Evolutionary conservation across 495 filamentous ascomycete genomes (phyloP).

Genomic region (Penicillium verhagenii): DNA sequence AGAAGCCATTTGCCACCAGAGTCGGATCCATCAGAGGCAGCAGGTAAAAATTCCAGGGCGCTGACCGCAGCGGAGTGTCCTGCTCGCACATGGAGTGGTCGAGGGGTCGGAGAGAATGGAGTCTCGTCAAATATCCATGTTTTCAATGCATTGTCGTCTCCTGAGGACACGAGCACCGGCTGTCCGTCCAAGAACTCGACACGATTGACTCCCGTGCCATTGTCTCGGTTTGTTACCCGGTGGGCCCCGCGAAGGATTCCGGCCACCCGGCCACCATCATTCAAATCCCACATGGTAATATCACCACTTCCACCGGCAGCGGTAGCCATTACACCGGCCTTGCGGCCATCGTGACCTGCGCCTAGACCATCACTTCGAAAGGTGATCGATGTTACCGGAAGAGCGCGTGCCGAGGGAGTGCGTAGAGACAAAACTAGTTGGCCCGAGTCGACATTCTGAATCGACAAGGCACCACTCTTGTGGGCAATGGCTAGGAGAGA

Average conservation of each 20-base stretch:
- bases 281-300: conserved; percentile 94
- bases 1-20: conserved; percentile 90
- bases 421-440: conserved; percentile 65
- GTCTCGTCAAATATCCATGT: conserved; percentile 93
- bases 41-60: conserved; percentile 75
- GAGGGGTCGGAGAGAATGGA: conserved; percentile 78
- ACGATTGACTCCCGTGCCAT: conserved; percentile 64
- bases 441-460: conserved; percentile 79
- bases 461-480: conserved; percentile 68
- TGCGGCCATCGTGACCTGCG: conserved; percentile 80
- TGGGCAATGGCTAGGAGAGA: conserved; percentile 88
- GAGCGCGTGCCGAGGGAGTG: conserved; percentile 49
- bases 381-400: conserved; percentile 72
- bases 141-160: conserved; percentile 88
- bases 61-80: conserved; percentile 87
- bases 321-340: conserved; percentile 83
- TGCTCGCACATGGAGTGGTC: conserved; percentile 76
- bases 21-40: conserved; percentile 85
- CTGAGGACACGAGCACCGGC: conserved; percentile 83
- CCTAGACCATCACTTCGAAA: conserved; percentile 92
- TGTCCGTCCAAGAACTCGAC: conserved; percentile 91
- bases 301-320: conserved; percentile 70
- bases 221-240: conserved; percentile 59
- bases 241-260: conserved; percentile 85
- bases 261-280: conserved; percentile 75